Base-by-base conservation (phyloP, 2,329 filamentous ascomycete species). In the Acephala macrosclerotiorum region DNA sequence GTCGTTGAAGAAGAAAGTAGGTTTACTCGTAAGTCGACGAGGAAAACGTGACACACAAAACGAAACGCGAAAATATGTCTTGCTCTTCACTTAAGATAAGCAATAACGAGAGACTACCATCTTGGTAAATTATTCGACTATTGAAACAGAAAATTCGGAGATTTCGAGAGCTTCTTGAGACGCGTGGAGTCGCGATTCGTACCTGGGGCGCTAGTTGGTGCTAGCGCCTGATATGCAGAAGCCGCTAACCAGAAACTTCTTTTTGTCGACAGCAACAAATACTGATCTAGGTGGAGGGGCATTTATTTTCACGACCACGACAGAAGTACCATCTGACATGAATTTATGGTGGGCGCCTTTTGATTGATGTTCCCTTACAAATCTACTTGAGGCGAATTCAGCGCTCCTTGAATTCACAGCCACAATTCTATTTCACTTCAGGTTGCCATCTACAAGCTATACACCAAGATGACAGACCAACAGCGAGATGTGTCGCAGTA, bases 401-500 rank as follows among this genome's bases (percentile, higher is more conserved):
- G 51, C 35, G 33, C 33, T 35, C 33, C 36, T 60, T 40, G 12
- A 20, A 20, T 7, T 33, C 25, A 29, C 51, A 42, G 26, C 20
- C 11, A 25, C 22, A 55, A 33, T 38, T 47, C 14, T 18, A 56
- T 36, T 45, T 33, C 33, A 40, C 47, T 20, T 55, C 33, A 63
- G 38, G 29, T 26, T 65, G 63, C 65, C 66, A 57, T 61, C 45
- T 16, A 6, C 60, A 60, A 20, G 66, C 65, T 53, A 68, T 45
- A 55, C 64, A 60, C 71, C 71, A 78, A 70, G 61, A 94, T 95
- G 92, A 86, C 91, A 80, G 91, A 90, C 79, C 85, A 88, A 79
- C 84, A 90, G 76, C 88, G 87, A 80, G 89, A 96, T 91, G 92
- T 97, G 76, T 94, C 93, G 80, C 94, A 97, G 82, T 97, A 97